Evolutionary conservation across 495 filamentous ascomycete species (phyloP), one percentile per base, ranked within the genome.

Genomic region (Clavariopsis aquatica): DNA sequence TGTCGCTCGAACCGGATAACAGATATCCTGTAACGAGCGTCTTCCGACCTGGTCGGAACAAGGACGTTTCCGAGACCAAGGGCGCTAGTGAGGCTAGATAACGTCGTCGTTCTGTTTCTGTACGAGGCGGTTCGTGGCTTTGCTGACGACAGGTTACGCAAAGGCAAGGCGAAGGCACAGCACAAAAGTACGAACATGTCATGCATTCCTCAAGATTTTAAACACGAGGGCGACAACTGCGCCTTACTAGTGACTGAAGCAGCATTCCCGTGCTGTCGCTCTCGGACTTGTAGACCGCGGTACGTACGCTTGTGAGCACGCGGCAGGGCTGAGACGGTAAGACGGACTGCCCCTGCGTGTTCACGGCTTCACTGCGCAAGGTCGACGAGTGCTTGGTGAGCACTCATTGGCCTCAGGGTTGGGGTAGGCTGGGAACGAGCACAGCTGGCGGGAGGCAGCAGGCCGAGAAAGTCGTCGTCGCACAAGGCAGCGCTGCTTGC

Each of bases 261-360:
- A 53, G 28, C 24, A 26, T 53, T 29, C 17, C 24, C 24, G 26
- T 27, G 23, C 34, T 6, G 34, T 53, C 51, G 51, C 24, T 53
- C 23, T 26, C 17, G 51, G 23, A 31, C 19, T 43, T 43, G 38
- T 43, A 43, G 38, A 26, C 26, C 3, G 36, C 55, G 55, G 46
- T 60, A 53, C 49, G 57, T 56, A 60, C 56, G 15, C 49, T 65
- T 60, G 51, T 24, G 61, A 36, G 49, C 61, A 54, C 49, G 38
- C 67, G 62, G 62, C 67, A 70, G 67, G 67, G 67, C 67, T 70
- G 67, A 70, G 53, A 67, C 64, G 22, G 52, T 62, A 58, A 62
- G 61, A 51, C 61, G 61, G 56, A 52, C 47, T 22, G 46, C 56
- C 66, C 66, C 49, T 65, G 56, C 56, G 24, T n/a, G n/a, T 43